Conservation (phyloP, 2,329 filamentous ascomycete species). For the Didymella keratinophila region DNA sequence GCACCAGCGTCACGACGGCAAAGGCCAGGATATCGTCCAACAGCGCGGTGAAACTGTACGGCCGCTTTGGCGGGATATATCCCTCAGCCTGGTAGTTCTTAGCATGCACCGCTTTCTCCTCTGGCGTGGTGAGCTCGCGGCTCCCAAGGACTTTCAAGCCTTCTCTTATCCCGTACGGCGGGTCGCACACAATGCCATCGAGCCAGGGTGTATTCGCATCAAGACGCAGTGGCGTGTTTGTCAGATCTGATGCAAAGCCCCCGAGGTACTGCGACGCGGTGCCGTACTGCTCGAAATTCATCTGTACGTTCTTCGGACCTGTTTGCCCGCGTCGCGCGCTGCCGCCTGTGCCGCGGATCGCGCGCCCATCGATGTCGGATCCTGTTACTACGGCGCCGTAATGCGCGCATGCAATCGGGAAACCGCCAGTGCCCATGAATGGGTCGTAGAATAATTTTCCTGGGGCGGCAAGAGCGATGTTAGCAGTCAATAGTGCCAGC, state of each 20-base stretch:
- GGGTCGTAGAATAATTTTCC: conserved; percentile 93
- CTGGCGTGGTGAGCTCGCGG: conserved; percentile 59
- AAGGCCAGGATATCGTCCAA: conserved; percentile 89
- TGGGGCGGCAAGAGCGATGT: conserved; percentile 81
- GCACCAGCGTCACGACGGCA: conserved; percentile 76
- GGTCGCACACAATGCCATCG: conserved; percentile 94
- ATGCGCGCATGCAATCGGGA: conserved; percentile 87
- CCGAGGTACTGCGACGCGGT: conserved; percentile 73
- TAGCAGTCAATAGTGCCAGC: conserved; percentile 88
- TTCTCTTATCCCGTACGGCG: conserved; percentile 93
- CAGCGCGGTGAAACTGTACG: conserved; percentile 91
- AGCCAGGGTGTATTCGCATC: conserved; percentile 59
- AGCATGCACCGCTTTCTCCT: conserved; percentile 37
- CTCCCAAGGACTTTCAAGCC: conserved; percentile 86
- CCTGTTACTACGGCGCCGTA: conserved; percentile 86
- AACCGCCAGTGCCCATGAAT: conserved; percentile 94
- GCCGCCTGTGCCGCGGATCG: conserved; percentile 74
- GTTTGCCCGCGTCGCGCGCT: conserved; percentile 51
- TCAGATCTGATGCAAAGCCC: conserved; percentile 84
- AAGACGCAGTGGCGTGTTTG: conserved; percentile 75
- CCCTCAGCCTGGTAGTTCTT: conserved; percentile 49
- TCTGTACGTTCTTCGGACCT: conserved; percentile 60
- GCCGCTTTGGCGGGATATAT: conserved; percentile 87
- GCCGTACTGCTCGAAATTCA: conserved; percentile 87
- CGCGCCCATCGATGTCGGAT: conserved; percentile 92